phyloP scores from a whole-genome alignment of 768 basidiomycete genomes.

The Lepiota venenata region DNA sequence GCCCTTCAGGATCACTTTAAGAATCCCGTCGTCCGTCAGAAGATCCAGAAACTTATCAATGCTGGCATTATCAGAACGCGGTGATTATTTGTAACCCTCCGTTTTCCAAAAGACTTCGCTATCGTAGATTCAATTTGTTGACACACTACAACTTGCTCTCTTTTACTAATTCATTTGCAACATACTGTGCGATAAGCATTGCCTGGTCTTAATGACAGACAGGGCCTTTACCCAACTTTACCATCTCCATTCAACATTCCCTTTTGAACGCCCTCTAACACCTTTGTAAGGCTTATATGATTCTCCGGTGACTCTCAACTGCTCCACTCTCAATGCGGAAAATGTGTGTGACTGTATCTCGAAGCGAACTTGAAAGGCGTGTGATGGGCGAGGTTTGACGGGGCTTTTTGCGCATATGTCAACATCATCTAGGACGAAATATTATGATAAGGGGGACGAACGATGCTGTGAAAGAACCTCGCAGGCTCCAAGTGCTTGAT shows the following conservation, averaged over 20 bases:
- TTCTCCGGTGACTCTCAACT: constrained; percentile 77
- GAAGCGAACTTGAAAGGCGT: constrained; percentile 70
- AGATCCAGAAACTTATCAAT: constrained; percentile 87
- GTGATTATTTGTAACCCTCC: constrained; percentile 29
- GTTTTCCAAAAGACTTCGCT: neutral
- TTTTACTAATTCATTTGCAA: constrained; percentile 3
- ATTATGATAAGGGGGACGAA: constrained; percentile 29
- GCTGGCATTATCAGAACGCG: constrained; percentile 92
- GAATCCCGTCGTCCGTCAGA: constrained; percentile 75
- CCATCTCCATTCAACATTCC: constrained; percentile 70
- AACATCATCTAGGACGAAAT: neutral
- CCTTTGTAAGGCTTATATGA: constrained; percentile 92
- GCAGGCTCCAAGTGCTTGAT: constrained; percentile 67
- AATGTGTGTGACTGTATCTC: constrained; percentile 69
- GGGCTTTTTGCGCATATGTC: constrained; percentile 20
- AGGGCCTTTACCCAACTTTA: constrained; percentile 17
- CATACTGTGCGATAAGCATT: neutral
- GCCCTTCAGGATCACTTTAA: constrained; percentile 96
- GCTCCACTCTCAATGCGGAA: constrained; percentile 81
- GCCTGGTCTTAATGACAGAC: neutral
- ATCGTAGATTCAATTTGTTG: constrained; percentile 2
- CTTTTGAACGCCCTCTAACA: constrained; percentile 65
- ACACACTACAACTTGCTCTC: neutral
- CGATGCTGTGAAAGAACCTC: constrained; percentile 73
- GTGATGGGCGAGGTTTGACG: constrained; percentile 59